Evolutionary conservation across 352 stramenopile species (phyloP).

Genomic region (Aphanomyces invadans): DNA sequence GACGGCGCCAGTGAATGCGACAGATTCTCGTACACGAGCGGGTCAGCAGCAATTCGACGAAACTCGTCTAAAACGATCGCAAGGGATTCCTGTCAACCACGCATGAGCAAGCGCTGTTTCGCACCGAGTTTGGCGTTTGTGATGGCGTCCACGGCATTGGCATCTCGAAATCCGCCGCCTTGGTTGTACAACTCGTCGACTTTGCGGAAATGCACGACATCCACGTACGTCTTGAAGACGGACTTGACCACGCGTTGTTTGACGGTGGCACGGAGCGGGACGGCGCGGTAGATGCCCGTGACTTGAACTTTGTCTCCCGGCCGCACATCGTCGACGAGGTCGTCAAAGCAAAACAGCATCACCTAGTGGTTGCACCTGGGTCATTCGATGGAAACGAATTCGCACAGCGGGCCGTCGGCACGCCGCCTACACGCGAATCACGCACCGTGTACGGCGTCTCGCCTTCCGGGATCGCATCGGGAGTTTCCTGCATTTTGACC

Average conservation of each 20-base stretch:
- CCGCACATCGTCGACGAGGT: slow-evolving; percentile 95
- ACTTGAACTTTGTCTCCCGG: slow-evolving; percentile 95
- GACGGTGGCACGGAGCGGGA: slow-evolving; percentile 90
- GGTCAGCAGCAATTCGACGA: slow-evolving; percentile 61
- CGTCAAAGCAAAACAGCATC: slow-evolving; percentile 97
- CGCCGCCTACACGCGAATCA: too few relatives aligned
- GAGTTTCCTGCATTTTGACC: slow-evolving; percentile 97
- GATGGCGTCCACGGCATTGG: slow-evolving; percentile 23
- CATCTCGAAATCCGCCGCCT: slow-evolving; percentile 6
- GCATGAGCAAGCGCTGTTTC: neutral
- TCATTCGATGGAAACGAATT: neutral
- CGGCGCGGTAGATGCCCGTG: slow-evolving; percentile 96
- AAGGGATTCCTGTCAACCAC: too few relatives aligned
- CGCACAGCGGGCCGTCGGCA: too few relatives aligned
- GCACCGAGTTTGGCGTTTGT: slow-evolving; percentile 32
- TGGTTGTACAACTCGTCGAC: slow-evolving; percentile 65
- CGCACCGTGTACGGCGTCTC: slow-evolving; percentile 93
- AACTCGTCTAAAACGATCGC: slow-evolving; percentile 64
- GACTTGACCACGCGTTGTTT: slow-evolving; percentile 92
- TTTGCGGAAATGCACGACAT: slow-evolving; percentile 97
- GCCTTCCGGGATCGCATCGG: slow-evolving; percentile 96
- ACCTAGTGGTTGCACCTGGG: slow-evolving; percentile 31
- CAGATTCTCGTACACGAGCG: slow-evolving; percentile 75
- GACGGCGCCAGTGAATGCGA: slow-evolving; percentile 73
- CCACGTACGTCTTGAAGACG: slow-evolving; percentile 98